These are phyloP conservation scores for Paecilomyces fulvus DNA, from an alignment of 2,329 filamentous ascomycete genomes.

Conservation along the genomic window DNA sequence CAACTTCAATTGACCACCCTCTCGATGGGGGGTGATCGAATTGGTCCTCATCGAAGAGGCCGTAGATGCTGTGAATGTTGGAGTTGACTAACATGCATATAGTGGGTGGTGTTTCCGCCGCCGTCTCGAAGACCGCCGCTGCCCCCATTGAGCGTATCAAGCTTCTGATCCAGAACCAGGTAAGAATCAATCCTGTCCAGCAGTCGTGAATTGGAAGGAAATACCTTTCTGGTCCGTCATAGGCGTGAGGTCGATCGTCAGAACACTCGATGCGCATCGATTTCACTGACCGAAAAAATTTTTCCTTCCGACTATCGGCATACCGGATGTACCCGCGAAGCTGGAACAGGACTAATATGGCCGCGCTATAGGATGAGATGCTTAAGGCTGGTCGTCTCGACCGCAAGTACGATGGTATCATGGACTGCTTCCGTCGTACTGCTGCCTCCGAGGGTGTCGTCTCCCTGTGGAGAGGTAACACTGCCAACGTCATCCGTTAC, in stretches of 20 bases:
- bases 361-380: conserved; percentile 87
- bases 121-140: conserved; percentile 99
- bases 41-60: not conserved
- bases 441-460: conserved; percentile 83
- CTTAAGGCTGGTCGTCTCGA: conserved; percentile 96
- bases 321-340: not conserved
- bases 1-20: conserved; percentile 1
- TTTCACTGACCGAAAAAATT: conserved; percentile 1
- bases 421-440: conserved; percentile 92
- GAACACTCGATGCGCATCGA: not conserved
- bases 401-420: conserved; percentile 90
- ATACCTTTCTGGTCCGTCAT: not conserved
- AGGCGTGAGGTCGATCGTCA: not conserved
- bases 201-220: not conserved
- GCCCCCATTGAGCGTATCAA: conserved; percentile 99
- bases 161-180: conserved; percentile 99
- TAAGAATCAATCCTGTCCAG: conserved; percentile 41
- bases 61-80: not conserved
- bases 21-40: not conserved
- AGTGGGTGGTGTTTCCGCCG: conserved; percentile 99
- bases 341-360: not conserved
- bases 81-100: conserved; percentile 38
- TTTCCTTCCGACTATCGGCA: conserved; percentile 3
- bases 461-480: conserved; percentile 99
- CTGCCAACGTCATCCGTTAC: conserved; percentile 99